Conservation (phyloP, 139 green algal genomes). For the Tetraselmis striata region DNA sequence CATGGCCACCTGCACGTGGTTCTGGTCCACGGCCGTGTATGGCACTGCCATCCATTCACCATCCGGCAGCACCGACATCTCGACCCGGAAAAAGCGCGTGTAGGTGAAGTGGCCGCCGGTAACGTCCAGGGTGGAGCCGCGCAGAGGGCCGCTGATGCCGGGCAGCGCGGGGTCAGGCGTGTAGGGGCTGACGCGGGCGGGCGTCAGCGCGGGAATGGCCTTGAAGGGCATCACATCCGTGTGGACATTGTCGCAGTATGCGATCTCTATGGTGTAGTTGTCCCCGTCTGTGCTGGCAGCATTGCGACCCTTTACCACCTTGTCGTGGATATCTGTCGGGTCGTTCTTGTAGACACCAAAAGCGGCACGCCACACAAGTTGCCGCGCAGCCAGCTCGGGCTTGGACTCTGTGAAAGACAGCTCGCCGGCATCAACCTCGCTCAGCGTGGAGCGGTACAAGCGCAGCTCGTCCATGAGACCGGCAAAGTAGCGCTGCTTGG, state of each 20-base stretch:
- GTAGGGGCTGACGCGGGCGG: background rate
- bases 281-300: background rate
- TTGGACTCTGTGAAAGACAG: slow-evolving; percentile 12
- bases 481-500: slow-evolving; percentile 7
- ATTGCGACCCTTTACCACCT: background rate
- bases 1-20: slow-evolving; percentile 1
- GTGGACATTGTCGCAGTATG: slow-evolving; percentile 8
- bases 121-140: slow-evolving; percentile 4
- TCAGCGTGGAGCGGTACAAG: slow-evolving; percentile 9
- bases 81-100: slow-evolving; percentile 2
- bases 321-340: background rate
- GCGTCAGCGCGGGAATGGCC: background rate
- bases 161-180: slow-evolving; percentile 7
- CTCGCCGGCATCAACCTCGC: background rate
- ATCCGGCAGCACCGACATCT: background rate
- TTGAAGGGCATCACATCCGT: slow-evolving; percentile 15
- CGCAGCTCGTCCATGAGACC: slow-evolving; percentile 17
- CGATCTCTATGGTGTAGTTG: background rate
- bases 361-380: background rate
- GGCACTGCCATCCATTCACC: background rate
- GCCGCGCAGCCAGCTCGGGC: background rate
- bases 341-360: slow-evolving; percentile 6
- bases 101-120: slow-evolving; percentile 17
- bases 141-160: background rate
- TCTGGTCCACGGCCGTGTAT: slow-evolving; percentile 3